Evolutionary conservation across 73 alveolate genomes (phyloP), one percentile per base, ranked within the genome.

Genomic region (Paramecium caudatum): DNA sequence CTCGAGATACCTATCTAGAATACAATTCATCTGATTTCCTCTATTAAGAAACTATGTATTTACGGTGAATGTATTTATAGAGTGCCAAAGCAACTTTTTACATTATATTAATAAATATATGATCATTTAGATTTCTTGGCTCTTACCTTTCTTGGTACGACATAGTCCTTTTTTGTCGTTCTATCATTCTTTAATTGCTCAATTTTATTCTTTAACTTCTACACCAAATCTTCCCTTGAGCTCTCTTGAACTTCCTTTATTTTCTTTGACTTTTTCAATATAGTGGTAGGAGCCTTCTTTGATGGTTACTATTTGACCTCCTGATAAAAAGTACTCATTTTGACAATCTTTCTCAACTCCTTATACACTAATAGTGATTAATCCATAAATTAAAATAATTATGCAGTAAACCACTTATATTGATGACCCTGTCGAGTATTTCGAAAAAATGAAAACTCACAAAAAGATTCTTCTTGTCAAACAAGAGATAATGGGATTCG

Each of bases 41-140:
- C 4, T 27, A 10, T 43, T 27, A 27, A 37, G 23, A 27, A 12
- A 43, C 16, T 43, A 55, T 43, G 30, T 55, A 55, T 10, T 55
- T 55, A 37, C 30, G 23, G 30, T 55, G 5, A 55, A 55, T 55
- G 80, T 55, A 55, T 21, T 55, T 43, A 43, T 55, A 55, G 23
- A 55, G 80, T 27, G 80, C 80, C 80, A 55, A 55, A 55, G 80
- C 80, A 19, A 55, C 80, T 55, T 55, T 55, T 55, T 55, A 55
- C 80, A 55, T 55, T 55, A 55, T n/a, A n/a, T n/a, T n/a, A n/a
- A 49, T 17, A 17, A 49, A 21, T 17, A 49, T 49, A 49, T 49
- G 25, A 21, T 49, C 70, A 49, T 49, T 49, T 49, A 32, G 19
- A 21, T 0, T 49, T 49, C 25, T 49, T 21, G 19, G 19, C 10